A percentile compares a stretch with the other conserved stretches of the same genome.
Evolutionary conservation across 2,329 filamentous ascomycete genomes (phyloP).

Genomic region (Pseudodiploospora longispora): DNA sequence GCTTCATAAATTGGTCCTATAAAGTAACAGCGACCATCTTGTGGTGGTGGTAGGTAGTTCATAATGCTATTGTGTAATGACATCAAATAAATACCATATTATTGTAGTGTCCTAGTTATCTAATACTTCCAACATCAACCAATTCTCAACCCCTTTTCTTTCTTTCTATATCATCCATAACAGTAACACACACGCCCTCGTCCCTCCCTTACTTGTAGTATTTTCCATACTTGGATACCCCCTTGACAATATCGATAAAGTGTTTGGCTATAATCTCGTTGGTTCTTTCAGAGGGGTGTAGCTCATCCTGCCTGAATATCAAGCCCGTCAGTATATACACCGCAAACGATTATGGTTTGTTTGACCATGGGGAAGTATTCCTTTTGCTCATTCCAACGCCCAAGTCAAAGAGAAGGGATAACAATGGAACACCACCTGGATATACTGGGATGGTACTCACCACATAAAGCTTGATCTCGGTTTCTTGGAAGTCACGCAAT

Average conservation of each 20-base stretch:
- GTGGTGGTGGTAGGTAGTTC: neutral
- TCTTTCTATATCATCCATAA: no score
- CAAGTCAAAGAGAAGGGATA: no score
- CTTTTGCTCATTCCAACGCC: neutral
- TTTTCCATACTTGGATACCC: constrained; percentile 32
- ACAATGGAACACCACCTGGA: no score
- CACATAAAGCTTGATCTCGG: constrained; percentile 55
- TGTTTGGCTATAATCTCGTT: constrained; percentile 31
- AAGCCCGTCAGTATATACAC: constrained; percentile 17
- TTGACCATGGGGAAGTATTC: neutral
- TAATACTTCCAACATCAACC: no score
- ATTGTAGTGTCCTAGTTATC: neutral
- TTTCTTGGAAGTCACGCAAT: constrained; percentile 1
- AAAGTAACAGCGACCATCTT: neutral
- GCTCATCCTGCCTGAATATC: constrained; percentile 46
- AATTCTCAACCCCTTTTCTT: no score
- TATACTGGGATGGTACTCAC: constrained; percentile 28
- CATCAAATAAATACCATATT: neutral
- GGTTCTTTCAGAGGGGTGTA: constrained; percentile 63
- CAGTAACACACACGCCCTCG: neutral
- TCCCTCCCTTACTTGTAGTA: constrained; percentile 13
- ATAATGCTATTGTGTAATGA: constrained; percentile 1
- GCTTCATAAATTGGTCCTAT: neutral
- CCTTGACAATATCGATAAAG: constrained; percentile 32
- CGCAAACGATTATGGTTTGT: neutral